phyloP scores from a whole-genome alignment of 2,329 filamentous ascomycete species.

The Fusarium sp. region DNA sequence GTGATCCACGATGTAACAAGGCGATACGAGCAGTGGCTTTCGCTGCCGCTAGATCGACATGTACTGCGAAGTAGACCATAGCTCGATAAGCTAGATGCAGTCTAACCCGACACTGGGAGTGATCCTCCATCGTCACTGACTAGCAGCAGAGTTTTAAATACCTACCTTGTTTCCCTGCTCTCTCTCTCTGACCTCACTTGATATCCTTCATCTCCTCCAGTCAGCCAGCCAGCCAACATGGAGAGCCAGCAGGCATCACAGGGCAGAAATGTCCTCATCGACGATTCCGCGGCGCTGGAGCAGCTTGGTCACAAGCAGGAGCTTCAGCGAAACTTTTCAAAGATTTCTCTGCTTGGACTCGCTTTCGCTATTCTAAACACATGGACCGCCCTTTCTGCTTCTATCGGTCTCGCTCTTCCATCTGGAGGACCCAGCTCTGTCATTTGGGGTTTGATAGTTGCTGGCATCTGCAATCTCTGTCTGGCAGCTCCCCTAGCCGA shows the following conservation, averaged over 20 bases:
- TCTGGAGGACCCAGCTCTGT: slow-evolving; percentile 77
- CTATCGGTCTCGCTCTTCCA: slow-evolving; percentile 65
- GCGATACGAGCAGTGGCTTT: too few relatives aligned
- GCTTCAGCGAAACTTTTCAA: slow-evolving; percentile 62
- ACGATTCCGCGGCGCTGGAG: slow-evolving; percentile 55
- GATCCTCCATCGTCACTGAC: slow-evolving; percentile 23
- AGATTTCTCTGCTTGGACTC: slow-evolving; percentile 59
- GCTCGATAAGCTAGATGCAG: slow-evolving; percentile 4
- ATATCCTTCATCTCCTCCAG: not conserved
- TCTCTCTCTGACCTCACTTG: slow-evolving; percentile 1
- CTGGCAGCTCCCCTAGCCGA: slow-evolving; percentile 76
- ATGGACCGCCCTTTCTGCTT: slow-evolving; percentile 62
- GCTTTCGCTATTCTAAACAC: slow-evolving; percentile 63
- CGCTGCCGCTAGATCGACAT: too few relatives aligned
- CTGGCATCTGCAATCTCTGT: slow-evolving; percentile 75
- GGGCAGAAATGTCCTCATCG: slow-evolving; percentile 34
- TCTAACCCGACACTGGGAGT: slow-evolving; percentile 28
- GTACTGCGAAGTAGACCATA: too few relatives aligned
- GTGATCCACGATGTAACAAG: not conserved
- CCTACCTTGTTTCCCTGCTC: slow-evolving; percentile 3
- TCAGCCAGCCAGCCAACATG: slow-evolving; percentile 18
- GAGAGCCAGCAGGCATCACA: slow-evolving; percentile 33
- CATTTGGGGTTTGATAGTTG: slow-evolving; percentile 74
- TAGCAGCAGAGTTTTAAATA: slow-evolving; percentile 20
- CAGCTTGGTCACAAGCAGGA: slow-evolving; percentile 61